A percentile compares a stretch with the other conserved stretches of the same genome.
Evolutionary conservation across 257 asterid genomes (phyloP).

Genomic region (Perilla frutescens): DNA sequence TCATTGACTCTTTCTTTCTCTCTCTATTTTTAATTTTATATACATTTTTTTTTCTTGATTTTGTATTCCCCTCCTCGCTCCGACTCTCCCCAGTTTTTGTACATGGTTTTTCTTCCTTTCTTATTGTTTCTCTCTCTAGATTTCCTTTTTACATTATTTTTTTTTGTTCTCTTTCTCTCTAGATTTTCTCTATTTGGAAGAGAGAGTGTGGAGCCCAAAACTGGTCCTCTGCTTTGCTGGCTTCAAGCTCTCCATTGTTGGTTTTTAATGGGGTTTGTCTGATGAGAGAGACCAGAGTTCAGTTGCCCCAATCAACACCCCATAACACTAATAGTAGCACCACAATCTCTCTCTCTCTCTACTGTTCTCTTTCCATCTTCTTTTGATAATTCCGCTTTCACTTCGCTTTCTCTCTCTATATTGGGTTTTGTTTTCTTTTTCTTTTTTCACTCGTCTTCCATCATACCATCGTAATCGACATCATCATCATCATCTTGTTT

Average conservation of each 20-base stretch:
- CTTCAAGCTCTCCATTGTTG: conserved; percentile 75
- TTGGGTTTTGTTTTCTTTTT: conserved; percentile 1
- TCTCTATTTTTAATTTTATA: conserved; percentile 1
- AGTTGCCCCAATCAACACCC: conserved; percentile 57
- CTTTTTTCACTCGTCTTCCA: conserved; percentile 28
- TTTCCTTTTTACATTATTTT: conserved; percentile 28
- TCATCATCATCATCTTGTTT: conserved; percentile 31
- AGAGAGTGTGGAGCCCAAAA: conserved; percentile 65
- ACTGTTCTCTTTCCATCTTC: not conserved
- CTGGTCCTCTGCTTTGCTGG: conserved; percentile 83
- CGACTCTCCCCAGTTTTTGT: not conserved
- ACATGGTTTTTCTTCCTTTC: not conserved
- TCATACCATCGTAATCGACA: conserved; percentile 40
- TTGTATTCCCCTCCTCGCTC: not conserved
- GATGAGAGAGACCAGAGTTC: conserved; percentile 62
- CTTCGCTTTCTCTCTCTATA: conserved; percentile 30
- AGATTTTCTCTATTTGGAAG: conserved; percentile 42
- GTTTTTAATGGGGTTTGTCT: conserved; percentile 87
- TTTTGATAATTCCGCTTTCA: conserved; percentile 8
- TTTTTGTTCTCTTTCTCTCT: conserved; percentile 30
- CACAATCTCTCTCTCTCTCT: conserved; percentile 32
- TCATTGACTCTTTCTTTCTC: conserved; percentile 31
- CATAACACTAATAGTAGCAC: conserved; percentile 22
- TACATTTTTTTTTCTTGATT: conserved; percentile 21
- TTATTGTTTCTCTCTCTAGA: conserved; percentile 43